Evolutionary conservation across 257 asterid genomes (phyloP).

Genomic region (Solanum medicagineum): DNA sequence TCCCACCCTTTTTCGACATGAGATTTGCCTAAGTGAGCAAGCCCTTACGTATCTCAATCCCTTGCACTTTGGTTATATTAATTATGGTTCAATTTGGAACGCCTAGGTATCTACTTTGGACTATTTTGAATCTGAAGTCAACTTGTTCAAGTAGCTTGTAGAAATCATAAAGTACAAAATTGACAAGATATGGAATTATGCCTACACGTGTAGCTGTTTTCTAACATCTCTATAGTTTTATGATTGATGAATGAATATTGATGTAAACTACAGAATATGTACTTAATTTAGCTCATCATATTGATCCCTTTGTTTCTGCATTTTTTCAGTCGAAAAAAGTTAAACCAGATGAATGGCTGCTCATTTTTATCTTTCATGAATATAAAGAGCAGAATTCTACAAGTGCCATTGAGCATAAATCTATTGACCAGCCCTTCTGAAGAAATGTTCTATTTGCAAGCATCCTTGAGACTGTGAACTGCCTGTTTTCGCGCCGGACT

Average conservation of each 20-base stretch:
- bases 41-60: too few species aligned
- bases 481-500: conserved; percentile 26
- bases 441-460: conserved; percentile 82
- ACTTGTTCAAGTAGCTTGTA: background rate
- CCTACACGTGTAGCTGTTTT: background rate
- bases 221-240: background rate
- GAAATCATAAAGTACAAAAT: background rate
- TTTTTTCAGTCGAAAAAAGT: background rate
- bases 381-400: background rate
- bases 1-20: too few species aligned
- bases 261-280: background rate
- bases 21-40: too few species aligned
- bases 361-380: background rate
- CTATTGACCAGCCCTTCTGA: conserved; percentile 41
- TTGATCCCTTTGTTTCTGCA: background rate
- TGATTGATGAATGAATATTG: background rate
- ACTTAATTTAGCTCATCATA: background rate
- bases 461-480: conserved; percentile 40
- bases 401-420: background rate
- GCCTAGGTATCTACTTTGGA: background rate
- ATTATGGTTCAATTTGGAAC: background rate
- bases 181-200: background rate
- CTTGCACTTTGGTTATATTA: background rate
- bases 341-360: background rate
- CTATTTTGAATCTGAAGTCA: background rate